Evolutionary conservation across 177 flowering plant species (phyloP).

Genomic region (Vitis hybrid): DNA sequence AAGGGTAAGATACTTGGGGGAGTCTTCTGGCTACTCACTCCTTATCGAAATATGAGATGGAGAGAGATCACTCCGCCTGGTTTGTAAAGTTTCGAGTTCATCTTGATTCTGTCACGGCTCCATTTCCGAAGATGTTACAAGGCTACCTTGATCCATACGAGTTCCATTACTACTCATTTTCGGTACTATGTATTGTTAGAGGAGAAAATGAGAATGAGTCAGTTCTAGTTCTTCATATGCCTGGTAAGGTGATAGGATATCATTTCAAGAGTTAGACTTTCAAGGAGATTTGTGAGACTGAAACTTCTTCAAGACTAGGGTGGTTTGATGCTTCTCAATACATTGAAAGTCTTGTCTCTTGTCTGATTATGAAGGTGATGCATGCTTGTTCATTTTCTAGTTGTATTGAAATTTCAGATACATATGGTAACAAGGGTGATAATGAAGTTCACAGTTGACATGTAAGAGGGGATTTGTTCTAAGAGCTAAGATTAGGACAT

Average conservation of each 20-base stretch:
- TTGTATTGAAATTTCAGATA: too few relatives aligned
- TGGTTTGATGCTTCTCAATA: background rate
- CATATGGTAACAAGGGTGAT: too few relatives aligned
- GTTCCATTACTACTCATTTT: background rate
- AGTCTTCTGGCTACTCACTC: constrained; percentile 6
- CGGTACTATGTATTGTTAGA: background rate
- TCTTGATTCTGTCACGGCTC: background rate
- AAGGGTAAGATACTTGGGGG: constrained; percentile 8
- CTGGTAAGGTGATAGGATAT: background rate
- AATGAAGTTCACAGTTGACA: too few relatives aligned
- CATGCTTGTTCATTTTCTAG: too few relatives aligned
- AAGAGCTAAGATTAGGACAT: too few relatives aligned
- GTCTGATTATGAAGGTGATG: too few relatives aligned
- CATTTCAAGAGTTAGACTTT: background rate
- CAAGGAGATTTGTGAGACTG: background rate
- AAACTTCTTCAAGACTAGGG: background rate
- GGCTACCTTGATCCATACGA: background rate
- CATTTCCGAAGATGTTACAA: background rate
- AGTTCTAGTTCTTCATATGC: background rate
- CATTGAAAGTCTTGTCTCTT: background rate
- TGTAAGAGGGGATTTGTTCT: too few relatives aligned
- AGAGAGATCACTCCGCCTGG: constrained; percentile 7
- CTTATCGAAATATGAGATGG: constrained; percentile 8
- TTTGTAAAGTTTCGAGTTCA: constrained; percentile 7
- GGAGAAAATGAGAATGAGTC: background rate